phyloP scores from a whole-genome alignment of 305 asterid genomes.

The Rubia peregrina region DNA sequence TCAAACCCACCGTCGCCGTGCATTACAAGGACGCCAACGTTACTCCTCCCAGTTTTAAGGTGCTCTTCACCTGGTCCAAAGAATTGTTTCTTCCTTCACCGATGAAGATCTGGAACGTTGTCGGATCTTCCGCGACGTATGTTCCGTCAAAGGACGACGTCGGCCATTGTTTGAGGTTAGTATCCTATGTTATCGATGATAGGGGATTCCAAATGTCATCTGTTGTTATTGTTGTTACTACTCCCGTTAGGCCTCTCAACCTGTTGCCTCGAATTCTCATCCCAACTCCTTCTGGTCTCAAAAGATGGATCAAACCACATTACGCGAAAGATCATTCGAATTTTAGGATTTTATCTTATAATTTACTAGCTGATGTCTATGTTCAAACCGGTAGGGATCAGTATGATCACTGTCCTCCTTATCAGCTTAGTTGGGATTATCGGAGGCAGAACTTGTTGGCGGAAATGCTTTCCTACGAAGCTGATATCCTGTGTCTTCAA shows the following conservation, averaged over 20 bases:
- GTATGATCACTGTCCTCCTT: neutral
- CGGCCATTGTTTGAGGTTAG: neutral
- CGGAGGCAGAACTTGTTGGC: conserved; percentile 13
- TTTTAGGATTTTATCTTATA: conserved; percentile 3
- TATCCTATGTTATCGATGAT: neutral
- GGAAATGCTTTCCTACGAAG: conserved; percentile 15
- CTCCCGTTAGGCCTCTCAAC: neutral
- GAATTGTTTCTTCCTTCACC: neutral
- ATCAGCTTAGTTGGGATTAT: conserved; percentile 6
- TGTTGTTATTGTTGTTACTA: neutral
- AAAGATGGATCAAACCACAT: neutral
- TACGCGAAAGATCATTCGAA: neutral
- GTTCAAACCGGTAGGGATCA: conserved; percentile 5
- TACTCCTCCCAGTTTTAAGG: neutral
- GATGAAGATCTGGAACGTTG: neutral
- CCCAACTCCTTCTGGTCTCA: neutral
- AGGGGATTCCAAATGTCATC: neutral
- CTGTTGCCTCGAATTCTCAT: neutral
- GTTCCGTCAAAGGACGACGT: neutral
- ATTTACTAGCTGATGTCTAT: conserved; percentile 1
- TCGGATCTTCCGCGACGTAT: neutral
- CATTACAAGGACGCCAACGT: neutral
- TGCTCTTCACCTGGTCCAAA: neutral
- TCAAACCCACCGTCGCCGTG: neutral
- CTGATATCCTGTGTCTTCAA: conserved; percentile 25